These are phyloP conservation scores for Aulographum hederae DNA, from an alignment of 2,329 filamentous ascomycete species.

Conservation along the genomic window DNA sequence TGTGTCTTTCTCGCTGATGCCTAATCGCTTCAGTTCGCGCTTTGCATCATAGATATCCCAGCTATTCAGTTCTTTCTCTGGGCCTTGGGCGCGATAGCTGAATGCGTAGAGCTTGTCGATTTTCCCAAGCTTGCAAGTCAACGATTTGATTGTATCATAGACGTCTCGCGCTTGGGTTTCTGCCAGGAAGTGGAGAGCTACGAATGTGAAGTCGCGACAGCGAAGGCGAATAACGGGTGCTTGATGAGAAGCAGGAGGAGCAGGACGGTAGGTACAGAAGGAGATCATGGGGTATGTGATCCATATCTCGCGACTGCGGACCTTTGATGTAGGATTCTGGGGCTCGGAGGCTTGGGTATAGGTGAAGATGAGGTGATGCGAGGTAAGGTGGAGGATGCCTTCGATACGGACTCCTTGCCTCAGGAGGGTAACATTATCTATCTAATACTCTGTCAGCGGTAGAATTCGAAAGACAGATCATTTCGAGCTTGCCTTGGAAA, in stretches of 20 bases:
- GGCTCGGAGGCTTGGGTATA: conserved; percentile 26
- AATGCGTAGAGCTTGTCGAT: conserved; percentile 89
- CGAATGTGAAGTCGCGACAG: conserved; percentile 84
- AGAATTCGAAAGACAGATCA: not conserved
- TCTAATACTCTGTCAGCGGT: conserved; percentile 15
- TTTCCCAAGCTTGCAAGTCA: conserved; percentile 65
- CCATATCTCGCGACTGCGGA: conserved; percentile 51
- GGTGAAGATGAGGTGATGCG: conserved; percentile 47
- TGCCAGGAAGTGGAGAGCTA: conserved; percentile 72
- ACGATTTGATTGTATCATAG: conserved; percentile 67
- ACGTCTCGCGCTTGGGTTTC: conserved; percentile 62
- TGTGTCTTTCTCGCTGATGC: conserved; percentile 64
- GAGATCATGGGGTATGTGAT: conserved; percentile 88
- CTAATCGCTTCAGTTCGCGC: conserved; percentile 73
- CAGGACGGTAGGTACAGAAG: conserved; percentile 57
- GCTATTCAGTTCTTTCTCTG: conserved; percentile 58
- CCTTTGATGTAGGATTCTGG: conserved; percentile 19
- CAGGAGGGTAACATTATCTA: conserved; percentile 43
- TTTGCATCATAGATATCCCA: conserved; percentile 75
- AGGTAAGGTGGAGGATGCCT: conserved; percentile 43
- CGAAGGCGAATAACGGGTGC: conserved; percentile 71
- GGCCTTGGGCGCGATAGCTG: conserved; percentile 54
- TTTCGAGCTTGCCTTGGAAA: conserved; percentile 21
- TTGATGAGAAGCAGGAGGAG: conserved; percentile 45
- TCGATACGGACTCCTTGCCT: conserved; percentile 36